Percentiles rank a stretch among this genome's conserved stretches.
Evolutionary conservation across 805 yeast genomes (phyloP).

Genomic region (Starmerella stellata): DNA sequence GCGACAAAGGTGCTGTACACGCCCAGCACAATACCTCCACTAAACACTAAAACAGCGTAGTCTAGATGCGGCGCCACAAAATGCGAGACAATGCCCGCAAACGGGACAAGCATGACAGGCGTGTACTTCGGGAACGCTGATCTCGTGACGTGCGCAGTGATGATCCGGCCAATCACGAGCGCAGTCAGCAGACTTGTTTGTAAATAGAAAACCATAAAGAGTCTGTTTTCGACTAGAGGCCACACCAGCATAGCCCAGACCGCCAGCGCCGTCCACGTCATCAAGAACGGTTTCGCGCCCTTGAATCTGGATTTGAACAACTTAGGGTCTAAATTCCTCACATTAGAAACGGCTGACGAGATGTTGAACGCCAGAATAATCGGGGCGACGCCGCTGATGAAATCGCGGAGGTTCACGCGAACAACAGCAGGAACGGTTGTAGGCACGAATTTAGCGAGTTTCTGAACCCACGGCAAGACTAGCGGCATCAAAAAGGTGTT

Average conservation of each 20-base stretch:
- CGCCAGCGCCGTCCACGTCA: constrained; percentile 35
- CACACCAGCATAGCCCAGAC: constrained; percentile 34
- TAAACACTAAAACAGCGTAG: constrained; percentile 30
- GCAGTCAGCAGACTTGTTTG: constrained; percentile 56
- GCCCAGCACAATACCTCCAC: constrained; percentile 47
- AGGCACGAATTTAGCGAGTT: no score
- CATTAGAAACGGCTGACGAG: constrained; percentile 38
- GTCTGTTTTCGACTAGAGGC: constrained; percentile 21
- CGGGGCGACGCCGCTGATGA: not conserved
- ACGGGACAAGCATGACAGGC: constrained; percentile 38
- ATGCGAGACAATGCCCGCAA: constrained; percentile 50
- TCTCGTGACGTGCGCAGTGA: constrained; percentile 65
- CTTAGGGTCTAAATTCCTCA: constrained; percentile 30
- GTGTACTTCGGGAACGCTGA: constrained; percentile 56
- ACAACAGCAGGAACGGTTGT: constrained; percentile 10
- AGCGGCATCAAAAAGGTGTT: not conserved
- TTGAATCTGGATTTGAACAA: constrained; percentile 26
- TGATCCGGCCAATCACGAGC: constrained; percentile 77
- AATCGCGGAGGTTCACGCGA: not conserved
- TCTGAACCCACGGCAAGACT: no score
- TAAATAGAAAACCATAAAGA: constrained; percentile 35
- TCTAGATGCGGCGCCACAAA: constrained; percentile 38
- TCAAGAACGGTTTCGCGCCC: constrained; percentile 43
- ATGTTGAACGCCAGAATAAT: constrained; percentile 39
- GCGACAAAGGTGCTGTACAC: constrained; percentile 48